Evolutionary conservation across 73 alveolate genomes (phyloP), one percentile per base, ranked within the genome.

Genomic region (Paramecium caudatum): DNA sequence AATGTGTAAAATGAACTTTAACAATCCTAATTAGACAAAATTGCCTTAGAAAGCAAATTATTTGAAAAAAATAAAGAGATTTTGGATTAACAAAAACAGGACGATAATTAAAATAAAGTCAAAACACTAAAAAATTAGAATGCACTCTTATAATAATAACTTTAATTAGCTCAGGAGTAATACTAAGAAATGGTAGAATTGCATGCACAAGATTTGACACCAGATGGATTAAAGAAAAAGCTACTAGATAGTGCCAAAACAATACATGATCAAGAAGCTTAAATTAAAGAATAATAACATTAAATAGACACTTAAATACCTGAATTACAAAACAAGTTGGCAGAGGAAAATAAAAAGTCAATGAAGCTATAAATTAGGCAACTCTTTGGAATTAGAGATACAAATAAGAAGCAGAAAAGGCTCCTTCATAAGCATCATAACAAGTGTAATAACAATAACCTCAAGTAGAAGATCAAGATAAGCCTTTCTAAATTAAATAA

Each of bases 141-240:
- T 21, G 30, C 10, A 5, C n/a, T 55, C 9, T 43, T 55, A 27
- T 43, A 55, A 55, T 10, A 23, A 55, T 37, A 55, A 55, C n/a
- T 55, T 4, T 55, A 3, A 21, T 27, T 27, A 55, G 41, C 17
- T 23, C 23, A 55, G n/a, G 30, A 55, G 16, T 55, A 37, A 0
- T 55, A 55, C 17, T 25, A 55, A 21, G 80, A 55, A 23, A 27
- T 55, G 30, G 46, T 55, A 27, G 80, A 55, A 25, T 16, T 16
- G 30, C 46, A 55, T 27, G 23, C 80, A 55, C 46, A 55, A 55
- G 30, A 55, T 21, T 10, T 55, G 4, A 55, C 80, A 0, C 80
- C 80, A 55, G 30, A 55, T 55, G 43, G 80, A 1, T 55, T 7
- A 55, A 55, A 23, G 30, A 43, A 55, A 55, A 55, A 55, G 5